phyloP scores from a whole-genome alignment of 1,139 yeast species.

The Sugiyamaella japonica region DNA sequence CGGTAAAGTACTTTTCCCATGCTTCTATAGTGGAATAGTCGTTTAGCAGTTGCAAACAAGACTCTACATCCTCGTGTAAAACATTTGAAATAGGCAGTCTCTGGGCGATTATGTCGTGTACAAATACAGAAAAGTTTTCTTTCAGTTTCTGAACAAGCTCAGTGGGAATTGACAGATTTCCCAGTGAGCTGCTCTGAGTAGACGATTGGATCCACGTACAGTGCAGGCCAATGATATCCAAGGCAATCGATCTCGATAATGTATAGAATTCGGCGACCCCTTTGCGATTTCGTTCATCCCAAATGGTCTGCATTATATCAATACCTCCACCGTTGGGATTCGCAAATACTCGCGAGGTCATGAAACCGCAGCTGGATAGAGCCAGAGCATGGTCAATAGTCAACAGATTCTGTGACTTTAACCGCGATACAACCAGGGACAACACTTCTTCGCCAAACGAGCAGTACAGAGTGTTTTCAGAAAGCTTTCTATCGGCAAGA shows the following conservation, averaged over 20 bases:
- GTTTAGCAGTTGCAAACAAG: constrained; percentile 20
- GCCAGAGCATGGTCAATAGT: constrained; percentile 22
- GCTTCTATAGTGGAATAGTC: constrained; percentile 12
- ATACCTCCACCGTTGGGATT: constrained; percentile 26
- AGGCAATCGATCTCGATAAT: constrained; percentile 18
- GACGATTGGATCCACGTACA: constrained; percentile 31
- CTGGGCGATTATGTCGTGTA: constrained; percentile 23
- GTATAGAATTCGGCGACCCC: constrained; percentile 13
- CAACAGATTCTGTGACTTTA: constrained; percentile 21
- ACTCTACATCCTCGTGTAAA: constrained; percentile 15
- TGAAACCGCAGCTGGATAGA: constrained; percentile 28
- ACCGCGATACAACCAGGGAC: constrained; percentile 17
- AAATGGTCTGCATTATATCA: constrained; percentile 26
- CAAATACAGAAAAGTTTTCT: constrained; percentile 25
- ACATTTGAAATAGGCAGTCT: constrained; percentile 14
- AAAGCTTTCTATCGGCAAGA: constrained; percentile 11
- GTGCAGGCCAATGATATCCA: constrained; percentile 30
- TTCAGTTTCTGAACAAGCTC: constrained; percentile 23
- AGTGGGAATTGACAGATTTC: constrained; percentile 30
- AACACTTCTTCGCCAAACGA: constrained; percentile 26
- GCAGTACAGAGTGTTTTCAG: constrained; percentile 1
- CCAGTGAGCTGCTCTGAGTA: constrained; percentile 26
- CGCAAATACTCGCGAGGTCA: constrained; percentile 29
- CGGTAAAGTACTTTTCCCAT: constrained; percentile 19
- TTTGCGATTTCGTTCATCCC: constrained; percentile 21